These are phyloP conservation scores for Mangifera indica DNA, from an alignment of 345 rosid species.

Conservation along the genomic window DNA sequence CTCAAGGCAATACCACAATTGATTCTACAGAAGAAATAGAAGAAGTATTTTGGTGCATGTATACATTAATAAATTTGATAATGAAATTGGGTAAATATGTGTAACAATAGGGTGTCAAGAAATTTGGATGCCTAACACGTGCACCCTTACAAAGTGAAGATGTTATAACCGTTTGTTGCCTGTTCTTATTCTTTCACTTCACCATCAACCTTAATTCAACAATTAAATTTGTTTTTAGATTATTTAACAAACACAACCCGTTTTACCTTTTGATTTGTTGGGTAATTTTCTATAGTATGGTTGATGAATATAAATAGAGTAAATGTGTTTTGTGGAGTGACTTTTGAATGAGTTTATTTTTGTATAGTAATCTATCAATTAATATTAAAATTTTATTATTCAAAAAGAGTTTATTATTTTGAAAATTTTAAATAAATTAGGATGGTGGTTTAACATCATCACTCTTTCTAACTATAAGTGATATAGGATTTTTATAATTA, in stretches of 20 bases:
- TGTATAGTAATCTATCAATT: slow-evolving; percentile 10
- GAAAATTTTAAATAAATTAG: too few species aligned
- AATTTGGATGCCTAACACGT: slow-evolving; percentile 27
- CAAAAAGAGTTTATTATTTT: too few species aligned
- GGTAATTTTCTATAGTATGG: background rate
- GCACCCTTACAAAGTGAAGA: slow-evolving; percentile 31
- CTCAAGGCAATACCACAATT: background rate
- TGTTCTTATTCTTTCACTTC: background rate
- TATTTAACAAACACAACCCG: background rate
- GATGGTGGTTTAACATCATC: too few species aligned
- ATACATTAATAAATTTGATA: background rate
- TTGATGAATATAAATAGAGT: background rate
- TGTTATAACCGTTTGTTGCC: slow-evolving; percentile 30
- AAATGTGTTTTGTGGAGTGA: background rate
- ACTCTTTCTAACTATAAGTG: too few species aligned
- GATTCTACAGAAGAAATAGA: background rate
- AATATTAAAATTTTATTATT: too few species aligned
- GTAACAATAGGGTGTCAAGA: slow-evolving; percentile 24
- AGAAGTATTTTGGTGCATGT: background rate
- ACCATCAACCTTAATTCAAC: background rate
- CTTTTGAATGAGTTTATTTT: background rate
- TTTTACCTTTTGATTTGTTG: background rate
- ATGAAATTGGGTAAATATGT: slow-evolving; percentile 18
- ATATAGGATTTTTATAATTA: too few species aligned
- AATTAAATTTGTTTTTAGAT: background rate